Conservation (phyloP, 768 basidiomycete genomes). For the Clitopilus passeckerianus region DNA sequence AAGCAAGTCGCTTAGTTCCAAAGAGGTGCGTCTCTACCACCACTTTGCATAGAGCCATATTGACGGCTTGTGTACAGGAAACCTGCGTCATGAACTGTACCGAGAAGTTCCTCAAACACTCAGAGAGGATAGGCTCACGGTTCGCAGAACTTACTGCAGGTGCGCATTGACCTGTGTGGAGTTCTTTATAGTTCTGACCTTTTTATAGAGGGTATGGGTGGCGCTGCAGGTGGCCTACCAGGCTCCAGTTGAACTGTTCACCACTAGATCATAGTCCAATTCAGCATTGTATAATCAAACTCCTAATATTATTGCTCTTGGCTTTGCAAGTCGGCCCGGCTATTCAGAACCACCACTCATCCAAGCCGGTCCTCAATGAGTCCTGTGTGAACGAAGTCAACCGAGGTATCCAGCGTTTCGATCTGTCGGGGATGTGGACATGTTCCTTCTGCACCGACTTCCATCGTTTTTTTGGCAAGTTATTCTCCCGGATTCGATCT, state of each 20-base stretch:
- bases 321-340: background rate
- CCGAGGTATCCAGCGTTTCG: too few relatives aligned
- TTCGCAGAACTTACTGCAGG: slow-evolving; percentile 93
- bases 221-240: background rate
- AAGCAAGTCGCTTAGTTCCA: slow-evolving; percentile 85
- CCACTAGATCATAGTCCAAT: background rate
- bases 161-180: slow-evolving; percentile 28
- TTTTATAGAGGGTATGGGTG: background rate
- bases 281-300: background rate
- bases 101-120: slow-evolving; percentile 97
- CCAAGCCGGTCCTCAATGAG: too few relatives aligned
- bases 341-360: background rate
- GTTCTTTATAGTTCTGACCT: background rate
- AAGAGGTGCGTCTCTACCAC: slow-evolving; percentile 61
- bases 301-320: background rate
- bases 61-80: slow-evolving; percentile 43
- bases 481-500: too few relatives aligned
- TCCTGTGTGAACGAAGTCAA: too few relatives aligned
- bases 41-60: background rate
- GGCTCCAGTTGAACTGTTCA: background rate
- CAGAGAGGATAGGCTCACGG: slow-evolving; percentile 86
- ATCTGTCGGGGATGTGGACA: too few relatives aligned
- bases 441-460: too few relatives aligned
- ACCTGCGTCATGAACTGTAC: slow-evolving; percentile 90
- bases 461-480: too few relatives aligned